Evolutionary conservation across 148 eudicot species (phyloP), one percentile per base, ranked within the genome.

Genomic region (Cornus kousa): DNA sequence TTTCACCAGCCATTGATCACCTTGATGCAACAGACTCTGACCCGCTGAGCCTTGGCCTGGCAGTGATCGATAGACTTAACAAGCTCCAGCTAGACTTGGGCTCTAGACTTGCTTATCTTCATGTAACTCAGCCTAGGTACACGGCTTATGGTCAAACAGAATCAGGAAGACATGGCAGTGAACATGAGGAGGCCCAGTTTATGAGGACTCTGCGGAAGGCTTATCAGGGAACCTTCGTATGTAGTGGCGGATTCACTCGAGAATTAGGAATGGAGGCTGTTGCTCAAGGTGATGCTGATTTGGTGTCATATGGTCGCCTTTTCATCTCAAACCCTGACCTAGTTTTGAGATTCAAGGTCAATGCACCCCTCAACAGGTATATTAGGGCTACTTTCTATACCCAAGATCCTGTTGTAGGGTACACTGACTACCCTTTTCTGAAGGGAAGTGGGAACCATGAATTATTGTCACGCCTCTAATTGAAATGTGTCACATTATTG

Each of bases 1-100:
- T 93, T 53, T 95, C 97, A 53, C 98, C 96, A 12, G 97, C 94
- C 6, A 95, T 95, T 16, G 96, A 95, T 57, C 94, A 91, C 74
- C 87, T 95, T 0, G 97, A 93, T 28, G 98, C 96, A 5, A 75
- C 80, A 3, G 98, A 95, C 78, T 89, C 98, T 0, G 84, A 91
- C 83, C 97, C 98, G 19, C 86, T 85, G 32, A 79, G 73, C 59
- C 86, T 94, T 3, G 98, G 97, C 66, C 85, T 94, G 7, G 88
- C 85, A 22, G 85, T 91, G 28, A 88, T 92, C 0, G 89, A 87
- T 57, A 81, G 87, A 39, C 88, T 95, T 75, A 94, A 94, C 84
- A 83, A 78, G n/a, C 80, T 91, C 67, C 97, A 94, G 77, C 19
- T 35, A 9, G 77, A 75, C 0, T 70, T 55, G 10, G 87, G 91